A percentile compares a stretch with the other conserved stretches of the same genome.
Evolutionary conservation across 1,139 yeast genomes (phyloP).

Genomic region (Saccharomyces hybrid): DNA sequence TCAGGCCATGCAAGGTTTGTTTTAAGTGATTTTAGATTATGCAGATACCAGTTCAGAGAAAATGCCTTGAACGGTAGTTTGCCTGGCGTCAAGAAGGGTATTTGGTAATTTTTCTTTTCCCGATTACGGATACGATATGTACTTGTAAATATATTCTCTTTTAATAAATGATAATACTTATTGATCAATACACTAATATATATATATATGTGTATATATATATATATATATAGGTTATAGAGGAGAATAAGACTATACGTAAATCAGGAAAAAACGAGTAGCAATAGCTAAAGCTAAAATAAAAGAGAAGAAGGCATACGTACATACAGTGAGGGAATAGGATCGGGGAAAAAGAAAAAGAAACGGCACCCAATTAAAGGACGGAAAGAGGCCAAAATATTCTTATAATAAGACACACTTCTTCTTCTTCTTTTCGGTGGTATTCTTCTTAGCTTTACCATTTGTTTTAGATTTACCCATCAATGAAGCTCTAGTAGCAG

Average conservation of each 20-base stretch:
- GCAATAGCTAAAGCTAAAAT: background rate
- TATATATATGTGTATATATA: too few species aligned
- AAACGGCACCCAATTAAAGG: background rate
- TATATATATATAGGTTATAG: background rate
- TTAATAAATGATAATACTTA: background rate
- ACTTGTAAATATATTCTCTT: slow-evolving; percentile 1
- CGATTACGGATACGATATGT: background rate
- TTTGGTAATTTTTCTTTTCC: slow-evolving; percentile 46
- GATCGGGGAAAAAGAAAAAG: too few species aligned
- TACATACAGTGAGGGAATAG: slow-evolving; percentile 1
- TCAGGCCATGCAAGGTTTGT: slow-evolving; percentile 82
- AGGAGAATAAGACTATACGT: background rate
- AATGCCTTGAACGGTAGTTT: slow-evolving; percentile 81
- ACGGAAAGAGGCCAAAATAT: background rate
- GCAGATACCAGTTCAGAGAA: slow-evolving; percentile 85
- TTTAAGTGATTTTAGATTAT: slow-evolving; percentile 72
- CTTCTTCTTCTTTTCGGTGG: slow-evolving; percentile 31
- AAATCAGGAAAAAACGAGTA: background rate
- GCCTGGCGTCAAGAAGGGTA: slow-evolving; percentile 93
- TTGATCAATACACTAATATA: background rate
- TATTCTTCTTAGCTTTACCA: slow-evolving; percentile 28
- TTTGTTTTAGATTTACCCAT: slow-evolving; percentile 29
- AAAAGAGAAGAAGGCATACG: background rate
- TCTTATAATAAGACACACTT: slow-evolving; percentile 33
- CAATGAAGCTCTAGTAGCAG: slow-evolving; percentile 66